Conservation (phyloP, 306 rosid species). For the Carpinus viminea region DNA sequence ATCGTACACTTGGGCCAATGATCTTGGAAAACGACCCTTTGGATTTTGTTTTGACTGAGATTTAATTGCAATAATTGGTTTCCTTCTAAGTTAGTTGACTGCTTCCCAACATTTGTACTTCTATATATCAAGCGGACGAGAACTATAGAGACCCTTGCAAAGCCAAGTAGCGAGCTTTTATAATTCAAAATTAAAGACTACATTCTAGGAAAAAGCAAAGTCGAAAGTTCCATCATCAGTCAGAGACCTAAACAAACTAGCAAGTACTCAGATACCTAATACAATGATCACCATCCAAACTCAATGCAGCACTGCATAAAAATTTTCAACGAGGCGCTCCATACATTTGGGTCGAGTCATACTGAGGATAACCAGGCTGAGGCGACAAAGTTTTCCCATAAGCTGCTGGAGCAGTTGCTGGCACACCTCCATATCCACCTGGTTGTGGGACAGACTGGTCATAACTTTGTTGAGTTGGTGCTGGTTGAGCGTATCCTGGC, state of each 20-base stretch:
- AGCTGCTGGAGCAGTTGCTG: conserved; percentile 54
- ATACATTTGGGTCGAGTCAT: conserved; percentile 79
- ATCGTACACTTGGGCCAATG: no score
- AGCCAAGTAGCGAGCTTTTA: not conserved
- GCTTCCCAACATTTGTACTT: no score
- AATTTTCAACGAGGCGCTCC: conserved; percentile 62
- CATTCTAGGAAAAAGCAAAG: not conserved
- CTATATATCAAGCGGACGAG: no score
- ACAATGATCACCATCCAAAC: not conserved
- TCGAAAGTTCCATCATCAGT: not conserved
- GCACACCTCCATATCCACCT: conserved; percentile 63
- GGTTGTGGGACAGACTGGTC: conserved; percentile 70
- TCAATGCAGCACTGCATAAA: not conserved
- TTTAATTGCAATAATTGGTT: no score
- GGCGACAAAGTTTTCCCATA: conserved; percentile 82
- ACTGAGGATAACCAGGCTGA: conserved; percentile 86
- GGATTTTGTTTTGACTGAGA: no score
- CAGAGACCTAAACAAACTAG: not conserved
- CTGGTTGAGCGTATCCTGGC: conserved; percentile 69
- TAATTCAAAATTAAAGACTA: not conserved
- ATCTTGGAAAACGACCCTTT: no score
- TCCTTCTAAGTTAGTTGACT: no score
- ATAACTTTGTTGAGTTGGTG: conserved; percentile 63
- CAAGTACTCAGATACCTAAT: not conserved
- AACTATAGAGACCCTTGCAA: no score